A percentile compares a stretch with the other conserved stretches of the same genome.
Evolutionary conservation across 345 rosid species (phyloP).

Genomic region (Heritiera littoralis): DNA sequence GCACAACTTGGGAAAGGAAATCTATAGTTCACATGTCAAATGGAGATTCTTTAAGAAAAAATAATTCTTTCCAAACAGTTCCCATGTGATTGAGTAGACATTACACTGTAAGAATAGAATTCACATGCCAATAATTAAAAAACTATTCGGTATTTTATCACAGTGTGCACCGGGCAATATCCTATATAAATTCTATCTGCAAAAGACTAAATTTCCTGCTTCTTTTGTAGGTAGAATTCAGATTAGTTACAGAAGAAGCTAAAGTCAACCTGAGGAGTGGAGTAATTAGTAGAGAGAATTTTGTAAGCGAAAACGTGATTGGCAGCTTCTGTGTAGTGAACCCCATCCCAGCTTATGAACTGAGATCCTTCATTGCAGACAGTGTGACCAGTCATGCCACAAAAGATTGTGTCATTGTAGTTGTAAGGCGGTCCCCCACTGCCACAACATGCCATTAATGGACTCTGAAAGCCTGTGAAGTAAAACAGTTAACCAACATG

Average conservation of each 20-base stretch:
- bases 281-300: constrained; percentile 42
- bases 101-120: neutral
- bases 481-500: neutral
- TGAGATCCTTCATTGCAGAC: constrained; percentile 42
- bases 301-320: constrained; percentile 47
- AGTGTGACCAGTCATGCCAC: constrained; percentile 46
- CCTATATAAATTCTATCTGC: neutral
- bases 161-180: neutral
- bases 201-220: neutral
- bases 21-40: neutral
- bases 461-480: constrained; percentile 51
- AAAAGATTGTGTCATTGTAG: constrained; percentile 36
- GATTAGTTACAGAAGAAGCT: constrained; percentile 44
- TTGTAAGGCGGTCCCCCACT: constrained; percentile 57
- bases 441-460: constrained; percentile 60
- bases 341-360: constrained; percentile 67
- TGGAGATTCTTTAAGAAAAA: neutral
- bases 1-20: neutral
- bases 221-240: constrained; percentile 7
- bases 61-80: neutral
- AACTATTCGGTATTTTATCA: neutral
- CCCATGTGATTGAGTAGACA: constrained; percentile 9
- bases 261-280: constrained; percentile 47
- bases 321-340: constrained; percentile 74
- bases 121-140: neutral